Conservation (phyloP, 2,329 filamentous ascomycete genomes). For the Epichloe hybrida region DNA sequence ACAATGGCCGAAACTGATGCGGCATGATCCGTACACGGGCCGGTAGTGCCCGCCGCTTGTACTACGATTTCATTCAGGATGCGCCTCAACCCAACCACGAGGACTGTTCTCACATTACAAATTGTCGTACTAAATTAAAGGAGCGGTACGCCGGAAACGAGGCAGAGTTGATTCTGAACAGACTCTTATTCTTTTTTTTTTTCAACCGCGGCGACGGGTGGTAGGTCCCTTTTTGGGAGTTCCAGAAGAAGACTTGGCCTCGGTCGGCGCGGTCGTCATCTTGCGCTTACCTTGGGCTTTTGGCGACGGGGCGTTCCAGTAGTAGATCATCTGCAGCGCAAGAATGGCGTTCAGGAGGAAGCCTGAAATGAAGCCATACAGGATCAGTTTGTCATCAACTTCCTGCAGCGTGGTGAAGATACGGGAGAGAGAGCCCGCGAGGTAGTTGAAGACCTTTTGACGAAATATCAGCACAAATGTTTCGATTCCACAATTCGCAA, state of each 20-base stretch:
- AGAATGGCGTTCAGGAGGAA: constrained; percentile 82
- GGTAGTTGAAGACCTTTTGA: constrained; percentile 88
- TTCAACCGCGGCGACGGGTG: constrained; percentile 29
- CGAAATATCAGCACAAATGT: background rate
- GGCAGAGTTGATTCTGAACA: background rate
- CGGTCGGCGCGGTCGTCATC: constrained; percentile 14
- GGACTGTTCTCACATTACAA: too few species aligned
- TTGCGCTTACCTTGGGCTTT: constrained; percentile 31
- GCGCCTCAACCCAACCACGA: too few species aligned
- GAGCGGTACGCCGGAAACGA: background rate
- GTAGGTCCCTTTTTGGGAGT: constrained; percentile 29
- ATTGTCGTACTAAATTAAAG: background rate
- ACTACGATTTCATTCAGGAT: too few species aligned
- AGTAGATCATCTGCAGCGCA: constrained; percentile 83
- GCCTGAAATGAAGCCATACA: constrained; percentile 87
- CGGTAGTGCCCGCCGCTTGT: too few species aligned
- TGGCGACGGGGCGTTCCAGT: constrained; percentile 65
- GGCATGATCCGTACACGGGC: too few species aligned
- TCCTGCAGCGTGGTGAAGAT: constrained; percentile 98
- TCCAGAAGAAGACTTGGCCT: constrained; percentile 16
- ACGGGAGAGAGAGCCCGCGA: constrained; percentile 78
- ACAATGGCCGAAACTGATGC: too few species aligned
- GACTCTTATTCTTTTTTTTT: background rate
- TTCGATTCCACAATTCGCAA: background rate
- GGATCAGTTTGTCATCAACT: constrained; percentile 89